These are phyloP conservation scores for Alloteropsis angusta DNA, from an alignment of 202 grass and related monocot genomes.

Conservation along the genomic window DNA sequence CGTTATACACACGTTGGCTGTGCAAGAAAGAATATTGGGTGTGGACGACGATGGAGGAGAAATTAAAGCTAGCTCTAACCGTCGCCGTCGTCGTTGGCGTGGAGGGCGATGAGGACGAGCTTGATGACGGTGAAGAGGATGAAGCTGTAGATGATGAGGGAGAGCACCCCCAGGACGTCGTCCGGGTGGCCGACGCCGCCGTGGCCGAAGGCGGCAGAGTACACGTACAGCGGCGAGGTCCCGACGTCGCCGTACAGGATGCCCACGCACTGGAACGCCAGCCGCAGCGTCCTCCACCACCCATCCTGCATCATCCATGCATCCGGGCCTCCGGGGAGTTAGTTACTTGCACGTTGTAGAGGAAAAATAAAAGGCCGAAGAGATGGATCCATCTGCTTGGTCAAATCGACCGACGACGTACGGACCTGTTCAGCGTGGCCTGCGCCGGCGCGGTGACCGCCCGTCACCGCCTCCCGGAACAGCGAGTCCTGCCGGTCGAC, in stretches of 20 bases:
- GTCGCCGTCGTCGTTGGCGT: constrained; percentile 31
- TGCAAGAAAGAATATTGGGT: background rate
- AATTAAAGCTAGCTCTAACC: background rate
- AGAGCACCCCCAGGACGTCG: constrained; percentile 38
- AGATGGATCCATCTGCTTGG: background rate
- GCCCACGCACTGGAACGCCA: constrained; percentile 46
- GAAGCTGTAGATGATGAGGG: constrained; percentile 46
- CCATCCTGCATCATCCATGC: background rate
- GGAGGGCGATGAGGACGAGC: constrained; percentile 34
- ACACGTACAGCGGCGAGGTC: constrained; percentile 44
- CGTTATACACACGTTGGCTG: background rate
- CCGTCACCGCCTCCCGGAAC: constrained; percentile 15
- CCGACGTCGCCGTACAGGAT: constrained; percentile 43
- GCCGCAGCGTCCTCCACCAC: background rate
- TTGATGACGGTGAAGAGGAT: constrained; percentile 31
- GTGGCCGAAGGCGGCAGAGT: constrained; percentile 11
- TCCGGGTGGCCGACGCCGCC: constrained; percentile 17
- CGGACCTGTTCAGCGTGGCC: background rate
- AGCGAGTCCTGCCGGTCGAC: constrained; percentile 22
- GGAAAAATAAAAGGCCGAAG: too few species aligned
- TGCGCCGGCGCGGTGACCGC: background rate
- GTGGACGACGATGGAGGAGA: too few species aligned
- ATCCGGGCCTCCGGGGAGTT: too few species aligned
- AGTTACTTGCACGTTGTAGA: too few species aligned
- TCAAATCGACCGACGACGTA: background rate